Conservation (phyloP, 306 rosid species). For the Corylus avellana region DNA sequence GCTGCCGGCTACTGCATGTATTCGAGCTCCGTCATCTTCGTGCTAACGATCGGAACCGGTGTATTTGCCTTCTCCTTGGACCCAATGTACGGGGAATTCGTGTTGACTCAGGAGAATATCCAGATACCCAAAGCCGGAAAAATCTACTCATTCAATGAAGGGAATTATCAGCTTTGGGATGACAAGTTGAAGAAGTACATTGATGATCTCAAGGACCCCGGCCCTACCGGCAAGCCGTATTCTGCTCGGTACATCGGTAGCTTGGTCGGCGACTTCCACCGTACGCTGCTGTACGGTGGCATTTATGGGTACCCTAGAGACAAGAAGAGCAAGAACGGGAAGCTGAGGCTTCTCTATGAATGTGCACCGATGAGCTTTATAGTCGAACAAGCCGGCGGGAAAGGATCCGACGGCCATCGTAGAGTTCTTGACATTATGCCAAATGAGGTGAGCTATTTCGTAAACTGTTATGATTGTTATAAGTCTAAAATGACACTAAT, state of each 20-base stretch:
- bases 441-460: constrained; percentile 45
- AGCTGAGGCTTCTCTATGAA: constrained; percentile 89
- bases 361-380: constrained; percentile 99
- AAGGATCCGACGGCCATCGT: constrained; percentile 85
- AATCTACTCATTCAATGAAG: constrained; percentile 92
- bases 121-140: constrained; percentile 88
- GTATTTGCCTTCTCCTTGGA: constrained; percentile 81
- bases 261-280: constrained; percentile 91
- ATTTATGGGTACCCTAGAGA: constrained; percentile 96
- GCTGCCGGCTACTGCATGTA: constrained; percentile 99
- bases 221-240: constrained; percentile 89
- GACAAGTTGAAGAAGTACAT: constrained; percentile 90
- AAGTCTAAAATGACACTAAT: too few relatives aligned
- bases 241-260: constrained; percentile 96
- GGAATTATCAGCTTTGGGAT: constrained; percentile 95
- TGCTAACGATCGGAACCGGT: constrained; percentile 81
- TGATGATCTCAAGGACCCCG: constrained; percentile 89
- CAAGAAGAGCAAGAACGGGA: constrained; percentile 95
- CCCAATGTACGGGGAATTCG: constrained; percentile 91
- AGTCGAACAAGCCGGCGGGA: constrained; percentile 98
- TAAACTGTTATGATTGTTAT: too few relatives aligned
- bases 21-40: constrained; percentile 90
- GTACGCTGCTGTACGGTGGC: constrained; percentile 90
- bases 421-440: constrained; percentile 93
- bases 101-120: constrained; percentile 77